Percentiles rank a stretch among this genome's conserved stretches.
These are phyloP conservation scores for Filobasidium wieringae DNA, from an alignment of 768 basidiomycete genomes.

Conservation along the genomic window DNA sequence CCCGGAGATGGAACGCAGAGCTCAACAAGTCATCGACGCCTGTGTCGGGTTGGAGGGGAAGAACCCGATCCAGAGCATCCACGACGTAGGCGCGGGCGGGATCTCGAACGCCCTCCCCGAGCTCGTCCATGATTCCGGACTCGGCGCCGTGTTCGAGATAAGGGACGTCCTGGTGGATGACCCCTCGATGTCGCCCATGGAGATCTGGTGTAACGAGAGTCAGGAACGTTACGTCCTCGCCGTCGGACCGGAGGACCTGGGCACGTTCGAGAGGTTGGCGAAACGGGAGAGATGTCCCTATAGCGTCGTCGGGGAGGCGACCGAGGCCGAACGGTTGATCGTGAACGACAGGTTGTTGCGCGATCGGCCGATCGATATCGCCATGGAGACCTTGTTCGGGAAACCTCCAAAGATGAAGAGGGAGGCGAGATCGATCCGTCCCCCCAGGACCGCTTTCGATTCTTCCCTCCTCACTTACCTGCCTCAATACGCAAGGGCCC, in stretches of 20 bases:
- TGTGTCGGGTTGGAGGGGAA: conserved; percentile 54
- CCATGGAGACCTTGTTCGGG: conserved; percentile 92
- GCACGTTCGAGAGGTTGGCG: conserved; percentile 62
- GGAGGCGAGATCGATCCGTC: conserved; percentile 48
- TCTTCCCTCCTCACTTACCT: conserved; percentile 56
- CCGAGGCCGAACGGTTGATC: conserved; percentile 64
- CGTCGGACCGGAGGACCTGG: conserved; percentile 49
- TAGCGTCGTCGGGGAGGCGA: conserved; percentile 80
- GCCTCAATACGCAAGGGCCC: conserved; percentile 28
- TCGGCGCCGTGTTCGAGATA: conserved; percentile 87
- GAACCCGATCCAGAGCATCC: conserved; percentile 87
- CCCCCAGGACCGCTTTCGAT: conserved; percentile 53
- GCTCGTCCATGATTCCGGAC: conserved; percentile 85
- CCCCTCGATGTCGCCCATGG: conserved; percentile 92
- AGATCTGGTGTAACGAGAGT: conserved; percentile 99
- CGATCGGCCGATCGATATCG: conserved; percentile 68
- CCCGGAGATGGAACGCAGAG: conserved; percentile 93
- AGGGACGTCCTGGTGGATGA: conserved; percentile 86
- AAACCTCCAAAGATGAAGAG: conserved; percentile 87
- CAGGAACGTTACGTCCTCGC: conserved; percentile 97
- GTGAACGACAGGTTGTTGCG: conserved; percentile 77
- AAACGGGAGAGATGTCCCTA: conserved; percentile 85
- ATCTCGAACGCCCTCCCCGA: conserved; percentile 94
- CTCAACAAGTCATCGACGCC: conserved; percentile 92
- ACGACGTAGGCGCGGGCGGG: conserved; percentile 96